Conservation (phyloP, 2,329 filamentous ascomycete species). For the Pseudogymnoascus sp. region DNA sequence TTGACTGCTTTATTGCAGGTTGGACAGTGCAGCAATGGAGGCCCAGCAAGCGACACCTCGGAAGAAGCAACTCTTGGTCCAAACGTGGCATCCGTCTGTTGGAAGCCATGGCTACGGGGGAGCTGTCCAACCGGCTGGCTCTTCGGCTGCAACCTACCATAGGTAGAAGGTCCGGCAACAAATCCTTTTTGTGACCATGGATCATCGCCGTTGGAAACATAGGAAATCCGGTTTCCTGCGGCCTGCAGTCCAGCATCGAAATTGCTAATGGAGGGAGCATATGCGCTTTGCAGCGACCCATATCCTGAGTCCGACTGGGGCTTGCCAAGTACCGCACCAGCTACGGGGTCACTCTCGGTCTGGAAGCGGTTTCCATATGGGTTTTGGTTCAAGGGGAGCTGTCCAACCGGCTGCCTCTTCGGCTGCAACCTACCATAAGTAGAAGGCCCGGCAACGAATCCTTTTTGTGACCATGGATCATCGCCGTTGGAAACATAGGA, state of each 20-base stretch:
- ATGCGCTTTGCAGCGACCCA: conserved; percentile 25
- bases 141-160: not conserved
- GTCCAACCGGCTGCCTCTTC: not conserved
- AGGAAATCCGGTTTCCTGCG: conserved; percentile 23
- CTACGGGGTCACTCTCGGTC: not conserved
- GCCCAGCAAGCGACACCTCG: conserved; percentile 11
- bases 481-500: not conserved
- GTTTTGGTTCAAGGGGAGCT: not conserved
- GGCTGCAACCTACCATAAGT: not conserved
- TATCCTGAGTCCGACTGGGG: conserved; percentile 30
- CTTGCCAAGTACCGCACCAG: conserved; percentile 20
- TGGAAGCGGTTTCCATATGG: not conserved
- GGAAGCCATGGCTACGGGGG: conserved; percentile 20
- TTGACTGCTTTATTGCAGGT: conserved; percentile 35
- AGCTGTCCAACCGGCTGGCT: not conserved
- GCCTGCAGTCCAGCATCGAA: conserved; percentile 23
- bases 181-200: not conserved
- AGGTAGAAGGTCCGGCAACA: not conserved
- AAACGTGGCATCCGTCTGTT: conserved; percentile 13
- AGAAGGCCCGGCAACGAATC: not conserved
- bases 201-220: not conserved
- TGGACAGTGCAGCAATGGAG: conserved; percentile 28
- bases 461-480: not conserved
- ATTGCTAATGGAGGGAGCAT: conserved; percentile 26
- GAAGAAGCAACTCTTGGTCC: conserved; percentile 14